Evolutionary conservation across 2,329 filamentous ascomycete species (phyloP).

Genomic region (Rhynchosporium graminicola): DNA sequence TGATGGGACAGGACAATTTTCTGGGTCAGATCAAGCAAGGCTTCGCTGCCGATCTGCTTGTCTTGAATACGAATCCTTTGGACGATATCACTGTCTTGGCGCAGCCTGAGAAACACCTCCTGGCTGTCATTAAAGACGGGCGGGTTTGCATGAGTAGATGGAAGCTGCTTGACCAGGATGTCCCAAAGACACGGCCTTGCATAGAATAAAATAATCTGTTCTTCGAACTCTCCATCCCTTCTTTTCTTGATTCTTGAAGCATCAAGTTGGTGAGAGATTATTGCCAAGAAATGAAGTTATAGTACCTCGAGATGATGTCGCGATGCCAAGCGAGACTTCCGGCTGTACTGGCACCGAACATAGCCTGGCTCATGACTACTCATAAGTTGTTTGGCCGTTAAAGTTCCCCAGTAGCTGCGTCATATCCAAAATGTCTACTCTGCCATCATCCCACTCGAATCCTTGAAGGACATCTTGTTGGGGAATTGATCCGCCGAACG

Average conservation of each 20-base stretch:
- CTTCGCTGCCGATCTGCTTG: constrained; percentile 54
- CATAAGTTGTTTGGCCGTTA: neutral
- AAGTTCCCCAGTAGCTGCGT: neutral
- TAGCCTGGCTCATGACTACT: neutral
- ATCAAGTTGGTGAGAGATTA: too few species aligned
- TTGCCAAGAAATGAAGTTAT: too few species aligned
- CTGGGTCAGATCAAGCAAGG: constrained; percentile 54
- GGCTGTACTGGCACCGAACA: too few species aligned
- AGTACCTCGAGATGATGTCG: too few species aligned
- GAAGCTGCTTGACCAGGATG: constrained; percentile 24
- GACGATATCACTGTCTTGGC: constrained; percentile 55
- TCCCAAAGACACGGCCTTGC: neutral
- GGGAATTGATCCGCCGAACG: neutral
- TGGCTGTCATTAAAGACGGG: constrained; percentile 58
- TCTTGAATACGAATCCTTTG: constrained; percentile 55
- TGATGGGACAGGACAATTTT: constrained; percentile 48
- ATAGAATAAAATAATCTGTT: neutral
- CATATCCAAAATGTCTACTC: neutral
- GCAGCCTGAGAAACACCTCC: constrained; percentile 47
- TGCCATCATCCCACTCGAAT: neutral
- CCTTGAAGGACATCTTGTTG: neutral
- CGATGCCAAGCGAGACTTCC: too few species aligned
- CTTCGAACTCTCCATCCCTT: too few species aligned
- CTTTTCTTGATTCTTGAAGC: too few species aligned
- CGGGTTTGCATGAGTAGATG: constrained; percentile 42